Conservation (phyloP, 140 eudicot genomes). For the Anethum foeniculum region DNA sequence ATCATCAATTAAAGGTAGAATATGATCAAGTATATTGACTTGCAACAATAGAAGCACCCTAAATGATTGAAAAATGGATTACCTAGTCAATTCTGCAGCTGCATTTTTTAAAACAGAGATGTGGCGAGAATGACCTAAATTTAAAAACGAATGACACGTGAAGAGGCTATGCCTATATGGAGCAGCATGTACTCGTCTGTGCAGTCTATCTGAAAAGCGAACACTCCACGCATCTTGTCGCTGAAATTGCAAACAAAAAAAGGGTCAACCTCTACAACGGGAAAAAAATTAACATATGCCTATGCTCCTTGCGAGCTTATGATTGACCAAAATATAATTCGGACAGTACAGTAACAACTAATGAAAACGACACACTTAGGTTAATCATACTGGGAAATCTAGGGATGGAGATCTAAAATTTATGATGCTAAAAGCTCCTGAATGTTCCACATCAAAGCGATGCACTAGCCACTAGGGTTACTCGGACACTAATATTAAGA, state of each 20-base stretch:
- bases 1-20: neutral
- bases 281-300: neutral
- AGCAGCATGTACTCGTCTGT: conserved; percentile 23
- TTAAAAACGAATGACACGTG: conserved; percentile 47
- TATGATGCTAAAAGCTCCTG: neutral
- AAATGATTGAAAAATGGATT: neutral
- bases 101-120: conserved; percentile 47
- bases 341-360: neutral
- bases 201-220: conserved; percentile 34
- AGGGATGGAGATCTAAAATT: neutral
- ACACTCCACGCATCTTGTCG: conserved; percentile 46
- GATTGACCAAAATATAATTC: neutral
- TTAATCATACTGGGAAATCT: neutral
- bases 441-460: neutral
- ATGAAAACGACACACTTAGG: neutral
- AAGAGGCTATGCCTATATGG: conserved; percentile 30
- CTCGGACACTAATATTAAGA: neutral
- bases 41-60: neutral
- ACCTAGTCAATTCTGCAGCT: conserved; percentile 59
- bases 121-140: conserved; percentile 32
- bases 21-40: neutral
- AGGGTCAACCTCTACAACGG: neutral
- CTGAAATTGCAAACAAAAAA: conserved; percentile 29
- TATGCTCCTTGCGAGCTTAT: neutral
- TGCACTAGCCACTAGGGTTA: neutral